phyloP scores from a whole-genome alignment of 768 basidiomycete genomes.

The Chalciporus chontae region DNA sequence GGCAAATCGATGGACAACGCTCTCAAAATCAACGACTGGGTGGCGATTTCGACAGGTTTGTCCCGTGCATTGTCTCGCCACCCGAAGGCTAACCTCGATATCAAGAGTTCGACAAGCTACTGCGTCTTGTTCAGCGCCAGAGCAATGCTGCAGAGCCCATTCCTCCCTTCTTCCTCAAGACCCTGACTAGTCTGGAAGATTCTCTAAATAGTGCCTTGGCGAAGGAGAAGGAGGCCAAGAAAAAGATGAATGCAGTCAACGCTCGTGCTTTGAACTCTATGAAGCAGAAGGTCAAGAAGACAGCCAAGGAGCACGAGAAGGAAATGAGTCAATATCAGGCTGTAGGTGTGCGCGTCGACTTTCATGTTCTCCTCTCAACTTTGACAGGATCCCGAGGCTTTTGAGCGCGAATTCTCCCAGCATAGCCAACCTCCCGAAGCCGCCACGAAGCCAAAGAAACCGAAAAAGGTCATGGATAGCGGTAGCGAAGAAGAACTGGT shows the following conservation, averaged over 20 bases:
- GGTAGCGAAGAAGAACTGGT: conserved; percentile 40
- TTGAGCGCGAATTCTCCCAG: conserved; percentile 70
- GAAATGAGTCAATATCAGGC: conserved; percentile 77
- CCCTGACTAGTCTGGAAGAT: conserved; percentile 68
- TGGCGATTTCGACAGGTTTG: conserved; percentile 82
- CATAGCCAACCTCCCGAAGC: conserved; percentile 46
- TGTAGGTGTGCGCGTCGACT: conserved; percentile 40
- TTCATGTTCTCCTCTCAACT: not conserved
- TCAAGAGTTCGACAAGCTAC: conserved; percentile 93
- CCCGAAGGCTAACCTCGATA: conserved; percentile 6
- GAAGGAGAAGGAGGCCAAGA: conserved; percentile 88
- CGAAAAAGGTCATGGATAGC: conserved; percentile 32
- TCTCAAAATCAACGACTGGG: conserved; percentile 96
- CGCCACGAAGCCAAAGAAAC: conserved; percentile 34
- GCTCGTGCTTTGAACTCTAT: conserved; percentile 94
- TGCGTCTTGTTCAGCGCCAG: conserved; percentile 85
- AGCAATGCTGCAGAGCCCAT: conserved; percentile 82
- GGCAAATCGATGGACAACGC: conserved; percentile 93
- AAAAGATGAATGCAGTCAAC: conserved; percentile 94
- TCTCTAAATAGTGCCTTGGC: conserved; percentile 69
- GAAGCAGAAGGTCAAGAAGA: conserved; percentile 96
- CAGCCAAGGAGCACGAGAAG: conserved; percentile 81
- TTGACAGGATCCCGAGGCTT: conserved; percentile 80
- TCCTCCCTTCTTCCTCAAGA: conserved; percentile 81
- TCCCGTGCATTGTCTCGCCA: conserved; percentile 1